A percentile compares a stretch with the other conserved stretches of the same genome.
These are phyloP conservation scores for Saksenaea vasiformis DNA, from an alignment of 371 early-diverging fungal genomes.

Conservation along the genomic window DNA sequence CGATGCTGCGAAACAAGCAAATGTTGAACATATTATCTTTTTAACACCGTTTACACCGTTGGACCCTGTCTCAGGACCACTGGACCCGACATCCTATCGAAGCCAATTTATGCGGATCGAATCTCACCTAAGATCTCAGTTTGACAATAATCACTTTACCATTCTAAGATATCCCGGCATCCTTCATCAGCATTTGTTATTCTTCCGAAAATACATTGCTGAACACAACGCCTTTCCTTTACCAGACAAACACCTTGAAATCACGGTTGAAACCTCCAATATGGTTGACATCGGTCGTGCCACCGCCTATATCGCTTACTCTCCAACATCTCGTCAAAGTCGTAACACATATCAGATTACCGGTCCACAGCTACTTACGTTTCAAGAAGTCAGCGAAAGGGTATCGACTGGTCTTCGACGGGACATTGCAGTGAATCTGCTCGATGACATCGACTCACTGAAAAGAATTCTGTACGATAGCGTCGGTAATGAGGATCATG, in stretches of 20 bases:
- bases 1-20: slow-evolving; percentile 48
- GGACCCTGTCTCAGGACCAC: slow-evolving; percentile 25
- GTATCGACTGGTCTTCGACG: slow-evolving; percentile 41
- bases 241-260: slow-evolving; percentile 37
- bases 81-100: slow-evolving; percentile 30
- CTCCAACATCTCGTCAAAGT: slow-evolving; percentile 41
- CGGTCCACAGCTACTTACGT: slow-evolving; percentile 41
- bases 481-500: slow-evolving; percentile 50
- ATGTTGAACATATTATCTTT: slow-evolving; percentile 50
- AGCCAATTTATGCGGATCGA: slow-evolving; percentile 49
- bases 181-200: slow-evolving; percentile 46
- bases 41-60: slow-evolving; percentile 46
- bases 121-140: slow-evolving; percentile 36
- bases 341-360: slow-evolving; percentile 47
- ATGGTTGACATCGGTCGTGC: slow-evolving; percentile 51
- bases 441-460: slow-evolving; percentile 30
- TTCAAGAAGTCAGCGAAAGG: slow-evolving; percentile 46
- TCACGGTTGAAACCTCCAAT: slow-evolving; percentile 48
- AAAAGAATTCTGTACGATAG: slow-evolving; percentile 36
- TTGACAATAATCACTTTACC: slow-evolving; percentile 36
- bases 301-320: slow-evolving; percentile 43
- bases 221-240: slow-evolving; percentile 52
- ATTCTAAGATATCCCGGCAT: slow-evolving; percentile 53
- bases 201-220: slow-evolving; percentile 49
- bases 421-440: slow-evolving; percentile 30